These are phyloP conservation scores for Zoysia japonica DNA, from an alignment of 176 grass and related monocot species.

Conservation along the genomic window DNA sequence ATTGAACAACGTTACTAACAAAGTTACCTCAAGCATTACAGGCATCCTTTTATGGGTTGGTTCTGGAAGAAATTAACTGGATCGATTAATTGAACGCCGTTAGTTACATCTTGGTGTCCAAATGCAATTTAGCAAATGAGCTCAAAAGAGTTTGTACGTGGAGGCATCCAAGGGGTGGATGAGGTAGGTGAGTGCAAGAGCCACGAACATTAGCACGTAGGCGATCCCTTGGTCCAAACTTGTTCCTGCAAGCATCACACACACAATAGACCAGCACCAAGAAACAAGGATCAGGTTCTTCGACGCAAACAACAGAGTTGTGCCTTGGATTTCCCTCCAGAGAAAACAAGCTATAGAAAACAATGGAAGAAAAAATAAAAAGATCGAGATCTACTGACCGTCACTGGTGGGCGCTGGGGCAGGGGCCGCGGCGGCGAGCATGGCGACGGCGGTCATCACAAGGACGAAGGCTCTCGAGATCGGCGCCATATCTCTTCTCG, in stretches of 20 bases:
- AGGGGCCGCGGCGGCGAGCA: conserved; percentile 29
- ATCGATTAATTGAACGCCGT: neutral
- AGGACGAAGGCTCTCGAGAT: neutral
- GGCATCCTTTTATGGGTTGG: neutral
- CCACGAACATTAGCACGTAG: conserved; percentile 56
- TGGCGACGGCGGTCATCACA: conserved; percentile 7
- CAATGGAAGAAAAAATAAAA: neutral
- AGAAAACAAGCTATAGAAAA: neutral
- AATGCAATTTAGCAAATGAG: conserved; percentile 9
- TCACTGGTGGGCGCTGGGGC: conserved; percentile 47
- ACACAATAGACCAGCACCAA: neutral
- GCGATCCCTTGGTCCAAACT: conserved; percentile 59
- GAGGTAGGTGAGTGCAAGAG: conserved; percentile 57
- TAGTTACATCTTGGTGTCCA: neutral
- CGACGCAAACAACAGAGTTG: neutral
- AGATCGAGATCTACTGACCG: conserved; percentile 1
- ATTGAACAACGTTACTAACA: neutral
- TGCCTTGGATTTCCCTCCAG: neutral
- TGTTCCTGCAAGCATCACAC: conserved; percentile 43
- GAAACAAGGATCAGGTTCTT: neutral
- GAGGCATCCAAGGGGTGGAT: conserved; percentile 59
- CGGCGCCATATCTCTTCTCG: conserved; percentile 16
- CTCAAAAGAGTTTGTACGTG: conserved; percentile 30
- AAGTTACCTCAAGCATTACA: neutral
- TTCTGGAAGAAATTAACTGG: conserved; percentile 10